Evolutionary conservation across 108 stramenopile genomes (phyloP).

Genomic region (Licmophora abbreviata): DNA sequence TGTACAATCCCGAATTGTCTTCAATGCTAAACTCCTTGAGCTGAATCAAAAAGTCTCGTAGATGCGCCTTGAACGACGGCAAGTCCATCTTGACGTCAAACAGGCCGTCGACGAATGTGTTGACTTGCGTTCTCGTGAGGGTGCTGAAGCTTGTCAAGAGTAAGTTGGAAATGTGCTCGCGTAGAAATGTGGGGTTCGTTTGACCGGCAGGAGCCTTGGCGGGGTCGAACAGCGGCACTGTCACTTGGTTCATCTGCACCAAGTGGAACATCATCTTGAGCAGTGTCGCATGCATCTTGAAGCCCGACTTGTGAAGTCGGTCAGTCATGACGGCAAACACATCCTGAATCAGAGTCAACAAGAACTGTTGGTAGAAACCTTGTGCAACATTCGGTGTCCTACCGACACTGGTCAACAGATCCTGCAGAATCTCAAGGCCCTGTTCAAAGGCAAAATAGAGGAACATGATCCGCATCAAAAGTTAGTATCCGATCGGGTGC

Average conservation of each 20-base stretch:
- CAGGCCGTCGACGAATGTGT: conserved; percentile 94
- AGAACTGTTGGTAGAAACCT: conserved; percentile 94
- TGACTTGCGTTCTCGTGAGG: conserved; percentile 82
- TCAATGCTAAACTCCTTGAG: conserved; percentile 97
- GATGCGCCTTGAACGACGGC: conserved; percentile 93
- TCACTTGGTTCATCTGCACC: conserved; percentile 91
- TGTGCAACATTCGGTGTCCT: conserved; percentile 87
- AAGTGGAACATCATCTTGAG: conserved; percentile 94
- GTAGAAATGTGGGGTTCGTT: conserved; percentile 84
- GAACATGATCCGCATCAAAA: not conserved
- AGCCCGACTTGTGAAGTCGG: conserved; percentile 95
- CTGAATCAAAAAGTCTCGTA: conserved; percentile 97
- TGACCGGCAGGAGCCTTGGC: conserved; percentile 62
- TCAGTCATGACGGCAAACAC: conserved; percentile 98
- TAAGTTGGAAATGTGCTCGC: conserved; percentile 86
- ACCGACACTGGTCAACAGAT: conserved; percentile 89
- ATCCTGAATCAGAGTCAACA: conserved; percentile 94
- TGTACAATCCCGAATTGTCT: conserved; percentile 92
- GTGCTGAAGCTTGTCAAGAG: conserved; percentile 93
- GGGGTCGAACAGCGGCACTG: conserved; percentile 89
- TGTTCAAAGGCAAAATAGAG: conserved; percentile 9
- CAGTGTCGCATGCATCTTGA: conserved; percentile 97
- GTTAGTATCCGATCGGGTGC: not conserved
- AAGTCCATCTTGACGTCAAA: conserved; percentile 95
- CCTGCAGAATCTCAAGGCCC: conserved; percentile 93